A percentile compares a stretch with the other conserved stretches of the same genome.
Evolutionary conservation across 768 basidiomycete genomes (phyloP).

Genomic region (Boletus vermiculosoides): DNA sequence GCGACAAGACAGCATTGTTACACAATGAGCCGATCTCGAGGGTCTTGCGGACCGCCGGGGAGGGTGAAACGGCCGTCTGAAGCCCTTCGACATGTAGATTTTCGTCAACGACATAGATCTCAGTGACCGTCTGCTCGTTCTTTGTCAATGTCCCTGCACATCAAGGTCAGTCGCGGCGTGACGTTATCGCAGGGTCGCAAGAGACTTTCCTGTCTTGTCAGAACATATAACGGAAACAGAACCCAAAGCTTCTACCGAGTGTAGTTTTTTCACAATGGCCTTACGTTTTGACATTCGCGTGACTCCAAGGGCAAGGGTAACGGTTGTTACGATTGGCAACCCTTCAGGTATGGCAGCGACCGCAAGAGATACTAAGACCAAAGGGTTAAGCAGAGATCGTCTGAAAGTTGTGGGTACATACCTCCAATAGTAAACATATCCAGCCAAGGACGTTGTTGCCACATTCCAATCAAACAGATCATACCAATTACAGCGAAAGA

Average conservation of each 20-base stretch:
- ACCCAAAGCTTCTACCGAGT: constrained; percentile 91
- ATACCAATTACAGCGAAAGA: constrained; percentile 95
- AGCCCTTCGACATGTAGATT: constrained; percentile 54
- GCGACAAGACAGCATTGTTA: constrained; percentile 73
- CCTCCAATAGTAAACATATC: constrained; percentile 99
- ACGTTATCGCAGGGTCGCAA: neutral
- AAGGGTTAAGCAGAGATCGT: constrained; percentile 10
- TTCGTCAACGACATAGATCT: constrained; percentile 87
- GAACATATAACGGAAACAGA: constrained; percentile 98
- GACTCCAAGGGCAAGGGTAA: constrained; percentile 93
- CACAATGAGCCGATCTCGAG: constrained; percentile 85
- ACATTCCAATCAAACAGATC: constrained; percentile 86
- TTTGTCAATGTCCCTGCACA: constrained; percentile 79
- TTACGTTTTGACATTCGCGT: constrained; percentile 91
- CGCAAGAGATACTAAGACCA: constrained; percentile 78
- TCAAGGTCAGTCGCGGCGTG: neutral
- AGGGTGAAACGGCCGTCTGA: constrained; percentile 47
- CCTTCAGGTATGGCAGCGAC: constrained; percentile 99
- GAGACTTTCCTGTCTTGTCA: constrained; percentile 81
- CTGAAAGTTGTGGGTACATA: constrained; percentile 35
- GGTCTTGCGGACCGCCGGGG: constrained; percentile 69
- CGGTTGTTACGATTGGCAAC: constrained; percentile 94
- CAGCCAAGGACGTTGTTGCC: constrained; percentile 84
- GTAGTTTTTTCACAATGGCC: constrained; percentile 96
- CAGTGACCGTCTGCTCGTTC: constrained; percentile 94